phyloP scores from a whole-genome alignment of 192 early-diverging fungal genomes.

The Linnemannia zychae region DNA sequence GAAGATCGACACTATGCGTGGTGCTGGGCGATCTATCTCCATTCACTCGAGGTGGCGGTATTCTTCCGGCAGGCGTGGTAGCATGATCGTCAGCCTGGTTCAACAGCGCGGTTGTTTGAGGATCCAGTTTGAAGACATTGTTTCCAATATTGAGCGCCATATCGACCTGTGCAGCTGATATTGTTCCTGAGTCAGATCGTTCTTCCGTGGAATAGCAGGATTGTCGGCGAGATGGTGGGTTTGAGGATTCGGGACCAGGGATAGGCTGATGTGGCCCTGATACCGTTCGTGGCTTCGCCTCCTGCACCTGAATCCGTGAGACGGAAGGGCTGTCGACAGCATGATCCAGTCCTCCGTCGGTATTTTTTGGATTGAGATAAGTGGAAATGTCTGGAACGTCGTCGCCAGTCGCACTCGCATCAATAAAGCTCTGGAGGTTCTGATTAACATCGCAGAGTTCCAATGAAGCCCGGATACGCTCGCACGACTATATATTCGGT shows the following conservation, averaged over 20 bases:
- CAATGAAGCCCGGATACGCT: constrained; percentile 75
- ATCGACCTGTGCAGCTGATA: constrained; percentile 12
- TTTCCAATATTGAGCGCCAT: constrained; percentile 33
- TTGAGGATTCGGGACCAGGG: background rate
- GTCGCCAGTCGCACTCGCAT: constrained; percentile 73
- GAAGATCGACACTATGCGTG: background rate
- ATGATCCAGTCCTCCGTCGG: background rate
- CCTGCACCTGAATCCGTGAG: constrained; percentile 36
- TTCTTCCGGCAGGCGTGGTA: background rate
- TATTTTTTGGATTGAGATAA: constrained; percentile 10
- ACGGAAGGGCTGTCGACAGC: constrained; percentile 21
- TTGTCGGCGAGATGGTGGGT: constrained; percentile 22
- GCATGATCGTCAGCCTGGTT: constrained; percentile 22
- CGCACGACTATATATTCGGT: constrained; percentile 67
- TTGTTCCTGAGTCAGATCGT: constrained; percentile 6
- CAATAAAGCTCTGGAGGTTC: constrained; percentile 76
- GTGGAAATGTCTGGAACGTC: constrained; percentile 59
- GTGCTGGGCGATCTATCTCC: constrained; percentile 12
- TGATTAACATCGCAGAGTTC: constrained; percentile 73
- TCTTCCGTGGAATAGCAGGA: constrained; percentile 6
- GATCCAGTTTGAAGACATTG: constrained; percentile 46
- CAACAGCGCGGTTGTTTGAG: constrained; percentile 24
- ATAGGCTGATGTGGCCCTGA: constrained; percentile 43
- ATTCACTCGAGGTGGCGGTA: background rate
- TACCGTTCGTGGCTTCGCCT: constrained; percentile 39